Conservation (phyloP, 140 eudicot genomes). For the Senecio squalidus region DNA sequence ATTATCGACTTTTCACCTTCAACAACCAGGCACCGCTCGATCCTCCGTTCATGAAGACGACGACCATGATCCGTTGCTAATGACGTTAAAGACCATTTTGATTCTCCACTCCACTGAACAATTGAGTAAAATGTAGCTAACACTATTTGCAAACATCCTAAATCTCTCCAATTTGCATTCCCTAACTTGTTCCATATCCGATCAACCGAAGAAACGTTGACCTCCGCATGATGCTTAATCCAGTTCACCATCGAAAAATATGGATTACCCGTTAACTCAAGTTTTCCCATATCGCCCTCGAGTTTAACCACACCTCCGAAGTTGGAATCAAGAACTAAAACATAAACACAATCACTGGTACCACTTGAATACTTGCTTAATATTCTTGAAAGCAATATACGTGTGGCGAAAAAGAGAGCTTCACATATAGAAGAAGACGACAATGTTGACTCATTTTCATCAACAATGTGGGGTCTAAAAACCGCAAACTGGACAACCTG, state of each 20-base stretch:
- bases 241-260: slow-evolving; percentile 62
- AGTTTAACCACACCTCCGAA: slow-evolving; percentile 84
- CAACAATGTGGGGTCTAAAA: slow-evolving; percentile 43
- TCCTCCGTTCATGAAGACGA: slow-evolving; percentile 70
- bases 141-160: slow-evolving; percentile 71
- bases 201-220: slow-evolving; percentile 52
- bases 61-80: slow-evolving; percentile 78
- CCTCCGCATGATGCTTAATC: slow-evolving; percentile 54
- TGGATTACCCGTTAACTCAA: slow-evolving; percentile 43
- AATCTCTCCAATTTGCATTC: slow-evolving; percentile 86
- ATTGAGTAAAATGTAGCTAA: slow-evolving; percentile 70
- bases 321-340: slow-evolving; percentile 66
- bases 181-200: slow-evolving; percentile 85
- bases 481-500: slow-evolving; percentile 70
- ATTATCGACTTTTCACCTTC: slow-evolving; percentile 38
- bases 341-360: slow-evolving; percentile 44
- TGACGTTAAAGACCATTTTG: slow-evolving; percentile 52
- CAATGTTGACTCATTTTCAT: slow-evolving; percentile 31
- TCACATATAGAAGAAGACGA: slow-evolving; percentile 52
- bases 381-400: slow-evolving; percentile 64
- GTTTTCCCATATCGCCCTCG: slow-evolving; percentile 47
- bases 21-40: slow-evolving; percentile 43
- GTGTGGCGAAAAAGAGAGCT: slow-evolving; percentile 67
- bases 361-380: slow-evolving; percentile 42
- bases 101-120: slow-evolving; percentile 59